phyloP scores from a whole-genome alignment of 371 early-diverging fungal species.

The Apophysomyces variabilis region DNA sequence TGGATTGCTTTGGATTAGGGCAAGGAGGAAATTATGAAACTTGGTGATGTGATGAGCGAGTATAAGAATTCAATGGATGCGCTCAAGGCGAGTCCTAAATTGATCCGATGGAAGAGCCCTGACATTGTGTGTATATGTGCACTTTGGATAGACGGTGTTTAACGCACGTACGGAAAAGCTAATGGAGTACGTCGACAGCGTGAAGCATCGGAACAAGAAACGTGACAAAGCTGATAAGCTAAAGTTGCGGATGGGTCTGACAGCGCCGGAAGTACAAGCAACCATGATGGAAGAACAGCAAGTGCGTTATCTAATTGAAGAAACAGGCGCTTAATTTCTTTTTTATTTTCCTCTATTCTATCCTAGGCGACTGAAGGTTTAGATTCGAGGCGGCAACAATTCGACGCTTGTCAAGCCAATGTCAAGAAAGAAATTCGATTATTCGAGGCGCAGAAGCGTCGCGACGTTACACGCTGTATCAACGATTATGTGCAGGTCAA shows the following conservation, averaged over 20 bases:
- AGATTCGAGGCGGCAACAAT: constrained; percentile 36
- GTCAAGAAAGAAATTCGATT: constrained; percentile 58
- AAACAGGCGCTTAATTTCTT: not conserved
- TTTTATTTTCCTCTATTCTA: not conserved
- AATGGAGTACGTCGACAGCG: constrained; percentile 59
- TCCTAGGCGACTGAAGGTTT: constrained; percentile 44
- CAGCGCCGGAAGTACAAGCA: constrained; percentile 47
- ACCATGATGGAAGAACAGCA: constrained; percentile 55
- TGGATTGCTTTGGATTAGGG: constrained; percentile 19
- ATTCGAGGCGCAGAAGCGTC: constrained; percentile 56
- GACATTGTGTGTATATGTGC: constrained; percentile 1
- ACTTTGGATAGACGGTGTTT: constrained; percentile 46
- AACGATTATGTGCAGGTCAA: constrained; percentile 54
- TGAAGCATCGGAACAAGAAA: constrained; percentile 55
- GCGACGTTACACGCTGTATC: constrained; percentile 49
- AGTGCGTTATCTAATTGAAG: constrained; percentile 16
- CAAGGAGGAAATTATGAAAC: constrained; percentile 57
- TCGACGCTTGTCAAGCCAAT: constrained; percentile 49
- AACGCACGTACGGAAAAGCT: constrained; percentile 59
- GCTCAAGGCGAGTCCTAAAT: constrained; percentile 40
- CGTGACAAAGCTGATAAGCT: constrained; percentile 50
- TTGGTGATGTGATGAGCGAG: constrained; percentile 64
- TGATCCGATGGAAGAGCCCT: constrained; percentile 2
- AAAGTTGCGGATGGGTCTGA: constrained; percentile 50
- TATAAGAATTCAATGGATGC: constrained; percentile 61